Percentiles rank a stretch among this genome's conserved stretches.
These are phyloP conservation scores for Didymella arachidicola DNA, from an alignment of 2,329 filamentous ascomycete species.

Conservation along the genomic window DNA sequence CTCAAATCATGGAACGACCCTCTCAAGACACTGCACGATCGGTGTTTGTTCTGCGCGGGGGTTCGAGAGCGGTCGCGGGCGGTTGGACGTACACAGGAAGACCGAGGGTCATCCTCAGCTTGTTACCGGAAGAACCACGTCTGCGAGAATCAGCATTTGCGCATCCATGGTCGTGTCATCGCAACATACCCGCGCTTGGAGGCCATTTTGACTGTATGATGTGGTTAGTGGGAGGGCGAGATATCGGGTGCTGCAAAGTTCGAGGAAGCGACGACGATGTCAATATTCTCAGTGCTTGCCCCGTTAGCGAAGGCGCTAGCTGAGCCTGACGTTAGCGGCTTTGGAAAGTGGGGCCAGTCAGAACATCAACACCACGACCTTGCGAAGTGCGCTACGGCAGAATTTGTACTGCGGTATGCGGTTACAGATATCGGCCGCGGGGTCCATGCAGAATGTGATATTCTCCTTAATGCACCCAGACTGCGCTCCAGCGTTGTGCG, in stretches of 20 bases:
- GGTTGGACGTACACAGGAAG: conserved; percentile 88
- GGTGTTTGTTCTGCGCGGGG: conserved; percentile 14
- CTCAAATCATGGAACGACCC: conserved; percentile 8
- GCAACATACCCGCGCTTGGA: conserved; percentile 52
- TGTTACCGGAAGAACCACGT: conserved; percentile 93
- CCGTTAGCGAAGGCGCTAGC: conserved; percentile 17
- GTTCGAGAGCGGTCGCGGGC: conserved; percentile 27
- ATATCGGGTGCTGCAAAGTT: conserved; percentile 37
- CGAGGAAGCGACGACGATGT: conserved; percentile 1
- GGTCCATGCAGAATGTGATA: background rate
- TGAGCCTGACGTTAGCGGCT: conserved; percentile 6
- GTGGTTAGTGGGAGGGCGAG: conserved; percentile 26
- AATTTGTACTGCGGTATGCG: background rate
- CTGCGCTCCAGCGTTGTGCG: background rate
- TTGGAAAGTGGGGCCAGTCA: background rate
- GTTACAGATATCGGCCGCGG: background rate
- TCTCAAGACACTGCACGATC: conserved; percentile 15
- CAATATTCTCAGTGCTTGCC: conserved; percentile 5
- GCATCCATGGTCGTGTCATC: too few relatives aligned
- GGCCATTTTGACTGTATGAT: conserved; percentile 50
- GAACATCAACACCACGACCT: conserved; percentile 16
- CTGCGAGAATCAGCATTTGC: conserved; percentile 52
- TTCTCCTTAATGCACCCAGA: background rate
- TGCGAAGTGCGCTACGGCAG: background rate
- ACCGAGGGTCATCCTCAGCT: conserved; percentile 99